Evolutionary conservation across 2,329 filamentous ascomycete species (phyloP), one percentile per base, ranked within the genome.

Genomic region (Aspergillus phoenicis): DNA sequence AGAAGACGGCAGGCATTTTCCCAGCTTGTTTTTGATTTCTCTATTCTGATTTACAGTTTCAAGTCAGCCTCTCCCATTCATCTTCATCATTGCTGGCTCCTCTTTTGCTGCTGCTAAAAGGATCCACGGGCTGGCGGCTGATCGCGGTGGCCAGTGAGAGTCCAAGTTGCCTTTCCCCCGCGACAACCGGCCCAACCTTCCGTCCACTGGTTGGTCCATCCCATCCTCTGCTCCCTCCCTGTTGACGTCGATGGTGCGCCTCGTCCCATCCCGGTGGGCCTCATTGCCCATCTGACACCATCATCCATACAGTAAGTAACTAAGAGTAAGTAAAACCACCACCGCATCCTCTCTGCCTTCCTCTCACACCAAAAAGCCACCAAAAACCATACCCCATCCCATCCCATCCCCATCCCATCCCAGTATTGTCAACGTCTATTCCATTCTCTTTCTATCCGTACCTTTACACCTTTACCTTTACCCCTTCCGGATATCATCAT

Each of bases 111-210:
- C 41, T 24, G 30, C 53, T 56, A 56, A 56, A 56, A 56, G 39
- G 53, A 56, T 56, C 53, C 53, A 56, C 53, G 53, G 41, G 15
- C 53, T 56, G 53, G 53, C 53, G 53, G 53, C 53, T 56, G 53
- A 56, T 56, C 39, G 24, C 8, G 7, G 28, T 36, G 28, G 22
- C 33, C 33, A 55, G 22, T 56, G 41, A 56, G 53, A 45, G 39
- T 20, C n/a, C 26, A 11, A 22, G 39, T 56, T 30, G 41, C 13
- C 8, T 45, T 33, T 20, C 39, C 53, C 53, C 53, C 53, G 53
- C 53, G 53, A 39, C 26, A 13, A 24, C 41, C 53, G 53, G 53
- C 24, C 39, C 15, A 45, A 43, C 39, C 39, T 56, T 56, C 53
- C 53, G 53, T 30, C 53, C 53, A 56, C 24, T 56, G 53, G 53